phyloP scores from a whole-genome alignment of 345 rosid species.

The Firmiana major region DNA sequence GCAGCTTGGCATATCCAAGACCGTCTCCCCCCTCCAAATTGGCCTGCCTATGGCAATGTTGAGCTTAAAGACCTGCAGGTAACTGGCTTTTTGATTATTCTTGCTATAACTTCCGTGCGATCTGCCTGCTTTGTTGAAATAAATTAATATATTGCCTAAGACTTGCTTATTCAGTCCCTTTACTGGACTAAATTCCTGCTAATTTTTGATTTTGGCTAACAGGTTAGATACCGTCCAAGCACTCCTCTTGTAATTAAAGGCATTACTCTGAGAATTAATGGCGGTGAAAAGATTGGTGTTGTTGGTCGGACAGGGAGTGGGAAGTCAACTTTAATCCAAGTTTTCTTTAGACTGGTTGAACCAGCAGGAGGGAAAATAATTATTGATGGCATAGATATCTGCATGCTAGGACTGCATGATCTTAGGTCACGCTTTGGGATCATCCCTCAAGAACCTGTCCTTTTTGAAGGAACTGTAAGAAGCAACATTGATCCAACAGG shows the following conservation, averaged over 20 bases:
- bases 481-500: constrained; percentile 88
- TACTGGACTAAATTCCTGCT: not conserved
- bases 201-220: constrained; percentile 19
- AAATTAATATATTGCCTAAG: not conserved
- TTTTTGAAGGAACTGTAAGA: constrained; percentile 93
- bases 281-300: constrained; percentile 87
- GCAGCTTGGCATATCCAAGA: constrained; percentile 69
- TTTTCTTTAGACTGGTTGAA: constrained; percentile 85
- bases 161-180: not conserved
- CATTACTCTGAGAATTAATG: constrained; percentile 61
- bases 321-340: constrained; percentile 88
- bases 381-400: constrained; percentile 79
- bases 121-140: not conserved
- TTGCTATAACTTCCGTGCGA: not conserved
- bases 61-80: constrained; percentile 83
- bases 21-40: constrained; percentile 56
- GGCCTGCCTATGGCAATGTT: constrained; percentile 76
- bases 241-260: constrained; percentile 91
- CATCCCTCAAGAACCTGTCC: constrained; percentile 96
- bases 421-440: constrained; percentile 90
- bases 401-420: constrained; percentile 75
- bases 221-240: constrained; percentile 88
- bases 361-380: constrained; percentile 77
- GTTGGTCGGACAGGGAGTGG: constrained; percentile 98
- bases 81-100: constrained; percentile 6